Evolutionary conservation across 1,284 basidiomycete species (phyloP), one percentile per base, ranked within the genome.

Genomic region (Cronartium quercuum): DNA sequence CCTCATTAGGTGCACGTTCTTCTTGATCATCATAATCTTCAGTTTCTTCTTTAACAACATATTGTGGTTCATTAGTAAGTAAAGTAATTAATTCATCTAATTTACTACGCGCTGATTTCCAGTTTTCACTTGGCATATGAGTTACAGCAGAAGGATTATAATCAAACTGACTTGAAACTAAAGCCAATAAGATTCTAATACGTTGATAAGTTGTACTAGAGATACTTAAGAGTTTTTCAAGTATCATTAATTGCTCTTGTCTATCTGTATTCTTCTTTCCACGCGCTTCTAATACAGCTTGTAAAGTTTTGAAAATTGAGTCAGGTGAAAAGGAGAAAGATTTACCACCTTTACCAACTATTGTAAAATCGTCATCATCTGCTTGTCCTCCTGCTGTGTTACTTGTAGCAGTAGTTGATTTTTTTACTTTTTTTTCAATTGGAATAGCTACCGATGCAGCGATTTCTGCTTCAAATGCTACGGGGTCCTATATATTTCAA

Each of bases 221-320:
- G 18, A 95, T 90, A 78, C 90, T 89, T 38, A 95, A 86, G n/a
- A 98, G 86, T 80, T 90, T 90, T 81, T 91, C 89, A 24, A 98
- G 86, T 76, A 93, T 92, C 76, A 88, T 88, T 78, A 97, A 92
- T 85, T 98, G 95, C 83, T 98, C 94, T 58, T 87, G 87, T 77
- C 96, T 89, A 83, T 99, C 94, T 66, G 96, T 98, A 83, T 95
- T 95, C 92, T 95, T 76, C 15, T 68, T 92, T 40, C 96, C 96
- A 78, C 96, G 89, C 62, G 92, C 92, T 81, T 98, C 96, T 81
- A 97, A 90, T 58, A 98, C 89, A 58, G 89, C 86, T 79, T 92
- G 89, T 38, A 99, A 86, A 77, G 89, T 91, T 84, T 97, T 97
- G 86, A 94, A 94, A 78, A 98, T 91, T 63, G 88, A 88, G 76